Conservation (phyloP, 306 rosid genomes). For the Cicer bijugum region DNA sequence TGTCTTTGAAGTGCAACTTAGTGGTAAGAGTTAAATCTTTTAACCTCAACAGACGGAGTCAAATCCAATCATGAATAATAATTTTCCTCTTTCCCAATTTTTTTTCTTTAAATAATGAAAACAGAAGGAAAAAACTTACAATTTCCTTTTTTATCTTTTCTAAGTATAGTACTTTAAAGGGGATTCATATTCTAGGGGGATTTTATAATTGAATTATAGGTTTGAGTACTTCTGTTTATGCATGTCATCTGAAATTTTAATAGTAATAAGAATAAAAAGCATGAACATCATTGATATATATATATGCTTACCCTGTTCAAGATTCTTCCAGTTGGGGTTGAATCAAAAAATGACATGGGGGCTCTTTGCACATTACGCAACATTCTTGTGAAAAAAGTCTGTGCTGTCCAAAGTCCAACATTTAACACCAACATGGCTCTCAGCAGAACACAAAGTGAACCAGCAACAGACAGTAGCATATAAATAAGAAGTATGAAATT, state of each 20-base stretch:
- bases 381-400: constrained; percentile 77
- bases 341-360: constrained; percentile 94
- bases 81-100: too few relatives aligned
- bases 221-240: too few relatives aligned
- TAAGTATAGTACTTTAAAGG: too few relatives aligned
- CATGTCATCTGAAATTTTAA: background rate
- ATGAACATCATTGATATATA: background rate
- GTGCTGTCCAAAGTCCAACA: constrained; percentile 80
- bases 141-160: too few relatives aligned
- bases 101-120: too few relatives aligned
- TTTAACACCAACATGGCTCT: constrained; percentile 64
- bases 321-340: constrained; percentile 98
- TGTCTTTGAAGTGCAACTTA: too few relatives aligned
- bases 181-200: too few relatives aligned
- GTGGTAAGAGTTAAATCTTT: too few relatives aligned
- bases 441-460: constrained; percentile 71
- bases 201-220: too few relatives aligned
- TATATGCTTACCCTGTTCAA: constrained; percentile 72
- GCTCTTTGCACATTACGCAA: constrained; percentile 73
- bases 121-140: too few relatives aligned
- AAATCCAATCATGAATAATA: too few relatives aligned
- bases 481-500: constrained; percentile 64
- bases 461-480: constrained; percentile 66
- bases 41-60: too few relatives aligned
- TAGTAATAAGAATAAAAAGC: background rate